Evolutionary conservation across 1,139 yeast genomes (phyloP).

Genomic region (Candida tropicalis): DNA sequence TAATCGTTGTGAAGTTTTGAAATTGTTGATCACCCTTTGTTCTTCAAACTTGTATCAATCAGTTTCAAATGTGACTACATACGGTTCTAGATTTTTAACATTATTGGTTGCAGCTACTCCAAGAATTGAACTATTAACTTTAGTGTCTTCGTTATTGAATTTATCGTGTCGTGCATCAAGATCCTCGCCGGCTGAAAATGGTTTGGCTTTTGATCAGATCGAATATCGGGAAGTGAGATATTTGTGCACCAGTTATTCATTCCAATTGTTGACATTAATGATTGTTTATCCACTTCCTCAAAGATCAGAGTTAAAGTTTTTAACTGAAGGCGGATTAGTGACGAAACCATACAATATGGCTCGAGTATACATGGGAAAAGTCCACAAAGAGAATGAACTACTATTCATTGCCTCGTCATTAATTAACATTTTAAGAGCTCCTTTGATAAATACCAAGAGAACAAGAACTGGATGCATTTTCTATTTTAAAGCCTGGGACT

Average conservation of each 20-base stretch:
- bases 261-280: conserved; percentile 65
- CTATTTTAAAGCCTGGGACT: conserved; percentile 18
- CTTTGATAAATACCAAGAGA: conserved; percentile 30
- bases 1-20: conserved; percentile 67
- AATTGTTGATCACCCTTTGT: conserved; percentile 61
- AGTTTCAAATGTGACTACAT: conserved; percentile 44
- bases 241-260: conserved; percentile 55
- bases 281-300: conserved; percentile 62
- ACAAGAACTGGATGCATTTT: conserved; percentile 20
- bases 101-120: conserved; percentile 57
- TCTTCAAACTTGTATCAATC: conserved; percentile 62
- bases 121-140: conserved; percentile 48
- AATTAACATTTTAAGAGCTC: conserved; percentile 47
- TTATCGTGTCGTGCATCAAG: conserved; percentile 47
- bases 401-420: conserved; percentile 49
- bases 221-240: conserved; percentile 51
- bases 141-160: conserved; percentile 74
- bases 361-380: conserved; percentile 52
- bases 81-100: conserved; percentile 63
- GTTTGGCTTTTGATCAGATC: conserved; percentile 25
- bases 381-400: conserved; percentile 58
- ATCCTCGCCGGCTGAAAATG: conserved; percentile 37
- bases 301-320: conserved; percentile 44
- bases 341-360: conserved; percentile 49
- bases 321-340: conserved; percentile 26